Evolutionary conservation across 2,329 filamentous ascomycete genomes (phyloP), one percentile per base, ranked within the genome.

Genomic region (Epichloe scottii): DNA sequence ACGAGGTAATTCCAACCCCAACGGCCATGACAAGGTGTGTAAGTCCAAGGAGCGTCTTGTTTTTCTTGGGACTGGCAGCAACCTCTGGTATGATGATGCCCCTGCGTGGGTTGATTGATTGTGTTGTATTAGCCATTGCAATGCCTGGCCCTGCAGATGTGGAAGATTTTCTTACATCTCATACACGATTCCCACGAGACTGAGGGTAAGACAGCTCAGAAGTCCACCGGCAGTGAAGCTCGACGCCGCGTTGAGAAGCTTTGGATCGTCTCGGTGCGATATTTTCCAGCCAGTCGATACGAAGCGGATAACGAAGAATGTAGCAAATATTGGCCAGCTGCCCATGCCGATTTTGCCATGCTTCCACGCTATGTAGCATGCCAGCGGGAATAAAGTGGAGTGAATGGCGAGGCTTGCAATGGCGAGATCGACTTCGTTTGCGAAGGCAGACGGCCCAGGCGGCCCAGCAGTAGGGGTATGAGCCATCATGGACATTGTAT

Each of bases 281-380:
- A 48, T 48, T 7, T 41, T 21, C 35, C 38, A 48, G n/a, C 37
- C 23, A 7, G 21, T 34, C 7, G 46, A 40, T 21, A 41, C 7
- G 34, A 48, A 48, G 15, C 35, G 21, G 21, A 48, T 23, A 14
- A 41, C 11, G 23, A 48, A 48, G 7, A 10, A 48, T 15, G 26
- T 10, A 3, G 4, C n/a, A 7, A 48, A 11, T 7, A 33, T 7
- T 1, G 46, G 46, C 46, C 46, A 48, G 23, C 46, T 33, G 26
- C 19, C 2, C 6, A 33, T 7, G 11, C 46, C 46, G 17, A 8
- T 5, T 34, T n/a, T 48, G 37, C 37, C 46, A 17, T 48, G 46
- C 19, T 48, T 48, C 46, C 46, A 48, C 37, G 46, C 46, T 35
- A 48, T 41, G n/a, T 19, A 41, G 19, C 35, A 41, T 34, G 23